These are phyloP conservation scores for Candida dendrica DNA, from an alignment of 805 yeast species.

Conservation along the genomic window DNA sequence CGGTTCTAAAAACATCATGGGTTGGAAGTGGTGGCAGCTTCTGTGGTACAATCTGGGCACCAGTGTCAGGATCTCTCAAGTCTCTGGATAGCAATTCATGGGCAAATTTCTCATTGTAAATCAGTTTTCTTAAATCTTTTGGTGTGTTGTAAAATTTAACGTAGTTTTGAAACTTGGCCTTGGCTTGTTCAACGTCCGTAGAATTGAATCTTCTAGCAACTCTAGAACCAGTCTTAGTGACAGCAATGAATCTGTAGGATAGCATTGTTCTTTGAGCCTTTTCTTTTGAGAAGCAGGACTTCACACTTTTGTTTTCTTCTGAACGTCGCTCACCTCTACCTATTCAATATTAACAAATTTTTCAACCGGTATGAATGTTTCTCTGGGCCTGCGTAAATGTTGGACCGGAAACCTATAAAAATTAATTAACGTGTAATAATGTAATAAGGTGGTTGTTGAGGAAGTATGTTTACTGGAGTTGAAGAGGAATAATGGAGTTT, in stretches of 20 bases:
- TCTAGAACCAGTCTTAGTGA: background rate
- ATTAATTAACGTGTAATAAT: too few species aligned
- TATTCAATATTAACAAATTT: too few species aligned
- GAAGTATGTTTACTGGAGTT: too few species aligned
- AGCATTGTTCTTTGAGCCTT: background rate
- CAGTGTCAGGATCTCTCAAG: background rate
- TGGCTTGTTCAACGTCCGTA: background rate
- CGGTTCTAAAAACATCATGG: background rate
- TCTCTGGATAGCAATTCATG: background rate
- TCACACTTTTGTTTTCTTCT: too few species aligned
- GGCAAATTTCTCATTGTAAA: background rate
- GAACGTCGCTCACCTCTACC: too few species aligned
- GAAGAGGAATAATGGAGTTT: background rate
- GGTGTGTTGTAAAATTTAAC: background rate
- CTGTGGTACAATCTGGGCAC: background rate
- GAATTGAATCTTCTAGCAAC: background rate
- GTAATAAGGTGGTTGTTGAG: too few species aligned
- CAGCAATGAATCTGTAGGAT: background rate
- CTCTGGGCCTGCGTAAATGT: too few species aligned
- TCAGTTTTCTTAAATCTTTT: background rate
- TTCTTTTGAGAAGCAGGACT: too few species aligned
- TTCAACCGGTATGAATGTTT: too few species aligned
- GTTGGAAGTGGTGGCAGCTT: background rate
- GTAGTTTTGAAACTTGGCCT: background rate
- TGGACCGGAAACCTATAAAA: too few species aligned